Base-by-base conservation (phyloP, 768 basidiomycete species). In the Kwoniella dendrophila region DNA sequence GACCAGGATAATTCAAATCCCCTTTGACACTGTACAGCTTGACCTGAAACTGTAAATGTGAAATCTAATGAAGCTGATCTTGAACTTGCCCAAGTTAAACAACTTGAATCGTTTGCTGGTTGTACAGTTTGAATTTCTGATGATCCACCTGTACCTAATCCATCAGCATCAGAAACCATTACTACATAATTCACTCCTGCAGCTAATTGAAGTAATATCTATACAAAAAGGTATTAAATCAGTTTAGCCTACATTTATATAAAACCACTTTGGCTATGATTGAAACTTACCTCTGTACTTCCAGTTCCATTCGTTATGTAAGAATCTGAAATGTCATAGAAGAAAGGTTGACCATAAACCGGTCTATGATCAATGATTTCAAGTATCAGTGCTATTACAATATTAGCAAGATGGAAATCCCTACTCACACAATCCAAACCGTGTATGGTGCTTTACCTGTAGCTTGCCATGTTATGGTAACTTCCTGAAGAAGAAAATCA, bases 1-100 rank as follows among this genome's bases (percentile, higher is more conserved):
- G 62, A 64, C 71, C 72, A 75, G 12, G 64, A 38, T 12, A 66
- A 27, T 22, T 73, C 71, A 54, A 75, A 73, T 2, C 74, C 74
- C 34, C 51, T 27, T 22, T 51, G 18, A 52, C 74, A 75, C 47
- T 73, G 69, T 47, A 64, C 41, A 6, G 72, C 67, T 38, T 54
- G 52, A 7, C 65, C 65, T 7, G 65, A 58, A 5, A 66, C 67
- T 33, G 67, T 63, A 54, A 73, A 75, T 18, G 68, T 66, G 64
- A 74, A 74, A 20, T 69, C 59, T 44, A 64, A 56, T 41, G 64
- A 49, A 16, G 65, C 63, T 18, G 65, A 59, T 33, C 71, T 71
- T 11, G 52, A 41, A 5, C 56, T 51, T 24, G 65, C 64, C n/a
- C 64, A 59, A 32, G 55, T 45, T 5, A 71, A 55, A 54, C 74